These are phyloP conservation scores for Saccharomyces hybrid DNA, from an alignment of 1,139 yeast genomes.

Conservation along the genomic window DNA sequence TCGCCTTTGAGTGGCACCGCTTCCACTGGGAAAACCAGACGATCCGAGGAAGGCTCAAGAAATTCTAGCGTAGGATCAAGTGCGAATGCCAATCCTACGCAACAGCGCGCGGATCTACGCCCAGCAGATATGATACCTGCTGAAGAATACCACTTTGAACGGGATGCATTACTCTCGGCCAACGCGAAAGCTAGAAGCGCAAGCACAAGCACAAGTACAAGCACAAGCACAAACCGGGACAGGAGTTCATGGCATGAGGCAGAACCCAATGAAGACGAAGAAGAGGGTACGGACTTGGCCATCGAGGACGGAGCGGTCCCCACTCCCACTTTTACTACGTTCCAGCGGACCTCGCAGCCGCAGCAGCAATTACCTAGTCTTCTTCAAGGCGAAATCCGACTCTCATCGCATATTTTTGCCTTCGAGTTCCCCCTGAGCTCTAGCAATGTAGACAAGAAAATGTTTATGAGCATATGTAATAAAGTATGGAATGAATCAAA, in stretches of 20 bases:
- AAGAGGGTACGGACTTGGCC: conserved; percentile 7
- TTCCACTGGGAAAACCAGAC: neutral
- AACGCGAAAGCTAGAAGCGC: neutral
- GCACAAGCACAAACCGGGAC: neutral
- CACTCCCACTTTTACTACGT: conserved; percentile 3
- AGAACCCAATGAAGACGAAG: conserved; percentile 4
- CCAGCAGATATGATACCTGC: neutral
- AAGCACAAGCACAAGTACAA: neutral
- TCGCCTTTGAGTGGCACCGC: neutral
- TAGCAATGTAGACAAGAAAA: conserved; percentile 24
- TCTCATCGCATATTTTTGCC: conserved; percentile 21
- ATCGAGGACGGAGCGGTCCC: conserved; percentile 10
- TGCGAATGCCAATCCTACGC: neutral
- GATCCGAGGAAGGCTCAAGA: neutral
- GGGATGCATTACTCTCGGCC: neutral
- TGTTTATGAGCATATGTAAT: conserved; percentile 31
- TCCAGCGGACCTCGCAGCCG: conserved; percentile 6
- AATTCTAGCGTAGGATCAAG: neutral
- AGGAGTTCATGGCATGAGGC: neutral
- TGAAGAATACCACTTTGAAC: neutral
- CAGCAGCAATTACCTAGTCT: conserved; percentile 7
- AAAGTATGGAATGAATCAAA: conserved; percentile 30
- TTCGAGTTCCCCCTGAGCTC: conserved; percentile 22
- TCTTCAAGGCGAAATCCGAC: conserved; percentile 21
- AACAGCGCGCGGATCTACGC: neutral